Conservation (phyloP, 2,329 filamentous ascomycete genomes). For the Colletotrichum tamarilloi region DNA sequence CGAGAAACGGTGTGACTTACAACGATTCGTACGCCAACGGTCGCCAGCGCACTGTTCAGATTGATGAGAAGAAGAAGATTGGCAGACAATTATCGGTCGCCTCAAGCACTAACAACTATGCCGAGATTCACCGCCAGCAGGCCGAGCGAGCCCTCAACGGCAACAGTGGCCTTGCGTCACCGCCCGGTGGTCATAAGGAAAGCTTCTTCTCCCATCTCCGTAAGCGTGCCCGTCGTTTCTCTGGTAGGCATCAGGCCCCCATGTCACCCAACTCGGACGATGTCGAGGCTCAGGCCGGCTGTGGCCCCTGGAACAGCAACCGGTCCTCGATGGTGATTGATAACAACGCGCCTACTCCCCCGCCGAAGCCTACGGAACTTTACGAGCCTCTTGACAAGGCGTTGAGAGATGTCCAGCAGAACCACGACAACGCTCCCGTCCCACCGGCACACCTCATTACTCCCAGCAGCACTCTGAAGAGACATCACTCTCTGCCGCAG, state of each 20-base stretch:
- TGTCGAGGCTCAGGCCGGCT: slow-evolving; percentile 91
- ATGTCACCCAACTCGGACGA: slow-evolving; percentile 86
- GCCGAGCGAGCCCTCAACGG: slow-evolving; percentile 92
- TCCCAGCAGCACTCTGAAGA: slow-evolving; percentile 67
- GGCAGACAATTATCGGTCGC: slow-evolving; percentile 92
- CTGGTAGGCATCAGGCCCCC: slow-evolving; percentile 87
- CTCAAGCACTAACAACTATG: slow-evolving; percentile 92
- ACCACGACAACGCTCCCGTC: slow-evolving; percentile 58
- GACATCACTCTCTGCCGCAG: slow-evolving; percentile 71
- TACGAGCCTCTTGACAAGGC: slow-evolving; percentile 72
- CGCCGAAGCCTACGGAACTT: slow-evolving; percentile 62
- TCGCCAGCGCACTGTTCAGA: slow-evolving; percentile 48
- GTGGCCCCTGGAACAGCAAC: slow-evolving; percentile 88
- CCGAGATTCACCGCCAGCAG: slow-evolving; percentile 89
- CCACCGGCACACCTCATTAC: slow-evolving; percentile 65
- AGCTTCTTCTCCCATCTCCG: slow-evolving; percentile 98
- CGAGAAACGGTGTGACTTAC: slow-evolving; percentile 70
- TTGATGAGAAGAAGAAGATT: slow-evolving; percentile 85
- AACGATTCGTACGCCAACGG: slow-evolving; percentile 54
- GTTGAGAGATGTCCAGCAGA: slow-evolving; percentile 64
- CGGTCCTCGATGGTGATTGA: slow-evolving; percentile 86
- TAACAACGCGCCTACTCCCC: slow-evolving; percentile 58
- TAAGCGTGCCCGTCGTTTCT: slow-evolving; percentile 92
- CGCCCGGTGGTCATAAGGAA: slow-evolving; percentile 85
- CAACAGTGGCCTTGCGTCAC: slow-evolving; percentile 78